Evolutionary conservation across 305 asterid genomes (phyloP), one percentile per base, ranked within the genome.

Genomic region (Fraxinus ornus): DNA sequence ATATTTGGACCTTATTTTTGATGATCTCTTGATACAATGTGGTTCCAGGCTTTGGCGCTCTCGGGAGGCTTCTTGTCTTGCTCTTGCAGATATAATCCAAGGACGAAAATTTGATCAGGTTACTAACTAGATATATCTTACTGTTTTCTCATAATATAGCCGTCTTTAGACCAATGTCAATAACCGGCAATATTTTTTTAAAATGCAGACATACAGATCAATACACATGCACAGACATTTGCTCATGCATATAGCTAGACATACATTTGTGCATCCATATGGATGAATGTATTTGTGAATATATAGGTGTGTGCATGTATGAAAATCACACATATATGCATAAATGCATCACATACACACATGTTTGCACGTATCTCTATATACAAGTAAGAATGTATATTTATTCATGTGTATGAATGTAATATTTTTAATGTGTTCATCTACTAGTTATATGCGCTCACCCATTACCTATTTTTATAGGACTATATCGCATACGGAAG

Each of bases 41-140:
- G 99, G 99, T 84, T 97, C 99, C 81, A 90, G 99, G 90, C 97
- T 97, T 79, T 97, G 99, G 99, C 94, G 99, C 39, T 97, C 98
- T 82, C 94, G 99, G 84, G 98, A 94, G 90, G 94, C 99, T 88
- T 97, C 98, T 82, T 94, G 98, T 88, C 99, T 94, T 89, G 98
- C 99, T 41, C 90, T 97, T 78, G 97, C 98, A 30, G 99, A 97
- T 87, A 85, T 97, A 84, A 93, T 94, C 81, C 99, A 97, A 89
- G 99, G 99, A 78, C 95, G 98, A 74, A 94, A 93, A 85, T 93
- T 91, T 90, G 92, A 89, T 86, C 97, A 97, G 99, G 99, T 97
- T 84, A 78, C 39, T 76, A 78, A 82, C 81, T 60, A 28, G 57
- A 55, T 52, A 55, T 68, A 26, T 80, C 79, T 76, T 79, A 66